Evolutionary conservation across 306 rosid genomes (phyloP).

Genomic region (Prunus salicina): DNA sequence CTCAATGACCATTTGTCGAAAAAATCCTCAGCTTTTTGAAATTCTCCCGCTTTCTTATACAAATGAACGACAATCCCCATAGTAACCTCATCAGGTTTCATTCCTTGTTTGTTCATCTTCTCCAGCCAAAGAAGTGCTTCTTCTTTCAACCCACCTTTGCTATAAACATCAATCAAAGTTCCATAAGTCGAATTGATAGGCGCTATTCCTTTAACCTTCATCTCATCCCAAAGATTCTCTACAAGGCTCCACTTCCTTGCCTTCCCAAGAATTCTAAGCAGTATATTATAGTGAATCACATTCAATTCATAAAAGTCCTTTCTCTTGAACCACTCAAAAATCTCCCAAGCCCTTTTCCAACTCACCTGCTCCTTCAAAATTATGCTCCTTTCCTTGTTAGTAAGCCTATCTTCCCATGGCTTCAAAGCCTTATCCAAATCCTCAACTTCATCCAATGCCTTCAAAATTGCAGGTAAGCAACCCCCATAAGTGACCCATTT

Average conservation of each 20-base stretch:
- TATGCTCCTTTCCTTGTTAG: conserved; percentile 62
- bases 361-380: conserved; percentile 65
- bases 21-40: conserved; percentile 72
- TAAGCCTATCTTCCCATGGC: conserved; percentile 55
- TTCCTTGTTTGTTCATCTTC: conserved; percentile 63
- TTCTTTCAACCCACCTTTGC: conserved; percentile 71
- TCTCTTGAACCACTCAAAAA: conserved; percentile 73
- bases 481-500: conserved; percentile 60
- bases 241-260: conserved; percentile 52
- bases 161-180: conserved; percentile 81
- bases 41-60: conserved; percentile 84
- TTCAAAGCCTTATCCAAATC: conserved; percentile 63
- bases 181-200: conserved; percentile 82
- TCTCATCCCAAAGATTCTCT: conserved; percentile 65
- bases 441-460: conserved; percentile 46
- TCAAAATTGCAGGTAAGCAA: conserved; percentile 55
- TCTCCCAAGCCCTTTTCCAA: conserved; percentile 62
- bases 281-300: conserved; percentile 77
- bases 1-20: conserved; percentile 68
- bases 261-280: conserved; percentile 61
- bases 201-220: conserved; percentile 52
- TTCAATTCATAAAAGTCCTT: conserved; percentile 61
- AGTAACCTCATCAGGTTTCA: conserved; percentile 92
- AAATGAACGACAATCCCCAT: conserved; percentile 88
- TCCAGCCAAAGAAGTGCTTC: conserved; percentile 79